phyloP scores from a whole-genome alignment of 179 eudicot genomes.

The Gypsophila paniculata region DNA sequence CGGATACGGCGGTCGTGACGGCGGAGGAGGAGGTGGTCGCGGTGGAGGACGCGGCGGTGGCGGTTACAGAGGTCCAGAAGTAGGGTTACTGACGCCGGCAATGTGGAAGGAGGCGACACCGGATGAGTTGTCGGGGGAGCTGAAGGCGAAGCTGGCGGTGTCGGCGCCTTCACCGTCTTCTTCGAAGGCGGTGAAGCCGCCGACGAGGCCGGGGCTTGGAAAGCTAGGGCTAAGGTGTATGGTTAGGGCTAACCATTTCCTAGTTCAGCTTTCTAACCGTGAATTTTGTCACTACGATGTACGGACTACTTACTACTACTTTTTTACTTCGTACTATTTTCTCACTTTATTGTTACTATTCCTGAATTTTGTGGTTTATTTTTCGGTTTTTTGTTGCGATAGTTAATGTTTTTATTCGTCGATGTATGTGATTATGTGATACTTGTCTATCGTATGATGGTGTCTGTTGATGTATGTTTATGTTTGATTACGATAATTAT shows the following conservation, averaged over 20 bases:
- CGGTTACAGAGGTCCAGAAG: not conserved
- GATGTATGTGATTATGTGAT: too few relatives aligned
- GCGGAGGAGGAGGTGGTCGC: not conserved
- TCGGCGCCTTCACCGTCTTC: conserved; percentile 14
- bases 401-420: too few relatives aligned
- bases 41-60: conserved; percentile 5
- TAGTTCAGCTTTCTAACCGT: conserved; percentile 38
- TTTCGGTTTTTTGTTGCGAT: too few relatives aligned
- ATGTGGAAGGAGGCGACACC: not conserved
- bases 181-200: not conserved
- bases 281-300: conserved; percentile 71
- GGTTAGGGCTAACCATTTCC: conserved; percentile 62
- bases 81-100: not conserved
- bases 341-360: too few relatives aligned
- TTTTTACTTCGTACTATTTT: too few relatives aligned
- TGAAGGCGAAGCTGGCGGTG: not conserved
- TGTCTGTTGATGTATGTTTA: too few relatives aligned
- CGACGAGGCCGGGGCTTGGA: conserved; percentile 27
- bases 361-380: too few relatives aligned
- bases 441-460: too few relatives aligned
- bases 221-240: conserved; percentile 34
- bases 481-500: too few relatives aligned
- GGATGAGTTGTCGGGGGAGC: not conserved
- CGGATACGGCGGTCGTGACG: not conserved
- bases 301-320: not conserved